These are phyloP conservation scores for Eudorina sp. DNA, from an alignment of 139 green algal genomes.

Conservation along the genomic window DNA sequence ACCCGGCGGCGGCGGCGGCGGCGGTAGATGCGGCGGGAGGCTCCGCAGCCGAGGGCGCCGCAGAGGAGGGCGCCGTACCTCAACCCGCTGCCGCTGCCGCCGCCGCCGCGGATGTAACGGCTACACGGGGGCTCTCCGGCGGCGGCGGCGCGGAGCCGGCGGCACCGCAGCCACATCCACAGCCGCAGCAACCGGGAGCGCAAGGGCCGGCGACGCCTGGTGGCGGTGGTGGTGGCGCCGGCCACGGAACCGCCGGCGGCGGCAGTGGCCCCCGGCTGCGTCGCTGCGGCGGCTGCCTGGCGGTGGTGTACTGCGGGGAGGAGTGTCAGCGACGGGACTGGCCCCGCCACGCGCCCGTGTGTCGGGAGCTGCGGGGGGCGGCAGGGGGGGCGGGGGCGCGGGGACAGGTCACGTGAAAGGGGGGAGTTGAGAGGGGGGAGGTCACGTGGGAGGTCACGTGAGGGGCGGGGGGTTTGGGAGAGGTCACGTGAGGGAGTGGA, in stretches of 20 bases:
- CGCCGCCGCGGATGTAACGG: background rate
- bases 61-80: no score
- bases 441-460: no score
- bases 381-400: background rate
- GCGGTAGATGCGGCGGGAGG: no score
- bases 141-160: background rate
- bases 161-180: no score
- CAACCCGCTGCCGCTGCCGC: no score
- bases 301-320: conserved; percentile 19
- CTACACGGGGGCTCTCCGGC: no score
- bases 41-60: no score
- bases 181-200: background rate
- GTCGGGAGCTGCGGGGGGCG: background rate
- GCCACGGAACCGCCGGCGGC: background rate
- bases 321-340: conserved; percentile 33
- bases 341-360: conserved; percentile 18
- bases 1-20: no score
- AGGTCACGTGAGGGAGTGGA: no score
- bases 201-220: background rate
- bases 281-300: conserved; percentile 34
- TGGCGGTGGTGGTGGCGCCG: background rate
- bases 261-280: background rate
- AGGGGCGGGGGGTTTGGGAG: no score
- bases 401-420: background rate
- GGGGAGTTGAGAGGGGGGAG: background rate